Evolutionary conservation across 1,139 yeast genomes (phyloP).

Genomic region (Scheffersomyces cryptocercus): DNA sequence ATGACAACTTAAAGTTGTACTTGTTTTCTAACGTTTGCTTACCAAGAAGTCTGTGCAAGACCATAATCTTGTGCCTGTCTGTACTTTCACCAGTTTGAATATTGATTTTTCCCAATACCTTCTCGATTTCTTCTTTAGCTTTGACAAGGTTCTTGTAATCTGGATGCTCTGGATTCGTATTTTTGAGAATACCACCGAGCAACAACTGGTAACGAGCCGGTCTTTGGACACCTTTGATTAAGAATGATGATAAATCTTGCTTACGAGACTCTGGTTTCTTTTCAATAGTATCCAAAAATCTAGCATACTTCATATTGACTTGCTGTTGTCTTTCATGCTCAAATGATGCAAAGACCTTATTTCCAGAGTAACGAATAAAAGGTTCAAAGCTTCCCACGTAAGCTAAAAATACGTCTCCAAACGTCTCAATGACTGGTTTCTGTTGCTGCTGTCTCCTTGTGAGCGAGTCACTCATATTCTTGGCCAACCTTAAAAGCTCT

Average conservation of each 20-base stretch:
- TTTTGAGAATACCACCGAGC: constrained; percentile 78
- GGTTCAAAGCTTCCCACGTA: constrained; percentile 88
- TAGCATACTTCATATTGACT: constrained; percentile 83
- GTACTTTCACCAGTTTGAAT: constrained; percentile 93
- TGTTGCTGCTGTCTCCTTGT: constrained; percentile 86
- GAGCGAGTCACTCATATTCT: constrained; percentile 83
- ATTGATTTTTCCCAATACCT: constrained; percentile 78
- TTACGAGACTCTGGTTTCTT: constrained; percentile 86
- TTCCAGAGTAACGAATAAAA: constrained; percentile 91
- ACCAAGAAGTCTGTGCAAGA: constrained; percentile 75
- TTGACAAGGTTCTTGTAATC: constrained; percentile 71
- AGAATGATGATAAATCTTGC: constrained; percentile 87
- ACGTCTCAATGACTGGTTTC: constrained; percentile 75
- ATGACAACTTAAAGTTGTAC: constrained; percentile 67
- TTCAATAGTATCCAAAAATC: constrained; percentile 90
- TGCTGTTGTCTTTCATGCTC: constrained; percentile 95
- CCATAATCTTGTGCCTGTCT: constrained; percentile 86
- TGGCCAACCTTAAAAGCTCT: constrained; percentile 83
- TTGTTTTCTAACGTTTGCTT: constrained; percentile 74
- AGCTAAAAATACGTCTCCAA: constrained; percentile 87
- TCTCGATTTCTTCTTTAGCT: constrained; percentile 76
- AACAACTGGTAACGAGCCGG: constrained; percentile 92
- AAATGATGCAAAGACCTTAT: constrained; percentile 91
- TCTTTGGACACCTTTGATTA: constrained; percentile 94
- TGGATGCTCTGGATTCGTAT: constrained; percentile 72